Conservation (phyloP, 2,329 filamentous ascomycete species). For the Fusarium chaquense region DNA sequence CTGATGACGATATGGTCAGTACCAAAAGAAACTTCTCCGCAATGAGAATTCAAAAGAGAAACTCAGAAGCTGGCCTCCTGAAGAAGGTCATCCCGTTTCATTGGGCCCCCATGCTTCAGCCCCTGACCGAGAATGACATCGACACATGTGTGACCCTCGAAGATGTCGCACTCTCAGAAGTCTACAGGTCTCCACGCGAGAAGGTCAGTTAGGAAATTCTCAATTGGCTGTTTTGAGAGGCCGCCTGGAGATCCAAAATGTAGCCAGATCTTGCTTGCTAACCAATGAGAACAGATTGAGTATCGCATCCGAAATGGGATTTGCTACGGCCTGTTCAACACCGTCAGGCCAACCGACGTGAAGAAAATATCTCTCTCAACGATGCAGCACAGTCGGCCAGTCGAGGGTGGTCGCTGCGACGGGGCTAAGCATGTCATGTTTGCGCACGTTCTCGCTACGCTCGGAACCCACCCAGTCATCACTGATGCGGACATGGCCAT, state of each 20-base stretch:
- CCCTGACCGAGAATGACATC: conserved; percentile 75
- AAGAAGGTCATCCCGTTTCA: conserved; percentile 66
- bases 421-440: conserved; percentile 69
- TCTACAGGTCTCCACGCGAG: conserved; percentile 64
- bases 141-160: conserved; percentile 70
- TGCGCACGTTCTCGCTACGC: conserved; percentile 82
- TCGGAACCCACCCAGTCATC: conserved; percentile 71
- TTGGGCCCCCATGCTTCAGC: conserved; percentile 73
- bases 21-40: conserved; percentile 57
- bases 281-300: conserved; percentile 45
- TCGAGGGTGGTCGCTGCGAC: conserved; percentile 62
- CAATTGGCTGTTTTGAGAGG: not conserved
- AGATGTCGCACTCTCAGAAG: conserved; percentile 64
- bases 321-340: conserved; percentile 83
- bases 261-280: not conserved
- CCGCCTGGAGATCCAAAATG: not conserved
- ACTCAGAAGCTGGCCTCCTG: conserved; percentile 50
- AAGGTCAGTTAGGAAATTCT: conserved; percentile 58
- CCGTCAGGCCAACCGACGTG: conserved; percentile 61
- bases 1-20: conserved; percentile 53
- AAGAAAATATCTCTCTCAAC: conserved; percentile 66
- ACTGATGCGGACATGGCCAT: conserved; percentile 82
- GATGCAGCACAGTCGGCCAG: conserved; percentile 60
- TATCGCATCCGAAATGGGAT: conserved; percentile 63
- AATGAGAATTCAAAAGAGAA: conserved; percentile 53